Conservation (phyloP, 2,329 filamentous ascomycete genomes). For the Thelonectria blattea region DNA sequence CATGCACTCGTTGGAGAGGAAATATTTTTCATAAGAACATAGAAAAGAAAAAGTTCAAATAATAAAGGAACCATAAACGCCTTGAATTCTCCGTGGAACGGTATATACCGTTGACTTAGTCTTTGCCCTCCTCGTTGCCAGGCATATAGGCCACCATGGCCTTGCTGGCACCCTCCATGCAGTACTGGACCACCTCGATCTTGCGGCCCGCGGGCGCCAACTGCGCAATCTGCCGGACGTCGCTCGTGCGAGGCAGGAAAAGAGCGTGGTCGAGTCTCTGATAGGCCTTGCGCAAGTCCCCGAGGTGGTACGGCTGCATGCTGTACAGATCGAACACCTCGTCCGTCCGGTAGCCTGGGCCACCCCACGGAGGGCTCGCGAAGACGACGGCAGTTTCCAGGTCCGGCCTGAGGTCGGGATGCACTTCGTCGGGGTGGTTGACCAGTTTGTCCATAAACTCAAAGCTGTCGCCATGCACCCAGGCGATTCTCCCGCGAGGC, state of each 20-base stretch:
- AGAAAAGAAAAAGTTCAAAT: background rate
- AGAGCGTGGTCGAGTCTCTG: conserved; percentile 68
- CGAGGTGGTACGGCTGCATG: conserved; percentile 87
- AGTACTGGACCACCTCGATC: conserved; percentile 85
- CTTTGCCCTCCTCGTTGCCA: conserved; percentile 24
- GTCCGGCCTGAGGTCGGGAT: conserved; percentile 50
- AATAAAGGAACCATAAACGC: background rate
- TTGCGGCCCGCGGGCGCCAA: conserved; percentile 58
- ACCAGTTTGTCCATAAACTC: conserved; percentile 63
- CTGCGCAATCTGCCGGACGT: conserved; percentile 77
- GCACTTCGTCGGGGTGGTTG: conserved; percentile 44
- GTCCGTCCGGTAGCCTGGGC: conserved; percentile 60
- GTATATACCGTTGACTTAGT: conserved; percentile 10
- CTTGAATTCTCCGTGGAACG: background rate
- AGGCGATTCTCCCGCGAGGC: conserved; percentile 72
- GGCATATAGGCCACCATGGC: conserved; percentile 71
- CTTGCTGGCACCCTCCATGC: conserved; percentile 88
- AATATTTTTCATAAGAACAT: background rate
- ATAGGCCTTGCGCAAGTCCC: conserved; percentile 67
- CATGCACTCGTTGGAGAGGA: background rate
- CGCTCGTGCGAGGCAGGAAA: conserved; percentile 85
- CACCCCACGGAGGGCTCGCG: conserved; percentile 66
- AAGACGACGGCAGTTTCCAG: conserved; percentile 55
- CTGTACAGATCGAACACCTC: conserved; percentile 80
- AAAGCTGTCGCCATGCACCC: conserved; percentile 88